These are phyloP conservation scores for Termitomyces sp. DNA, from an alignment of 768 basidiomycete species.

Conservation along the genomic window DNA sequence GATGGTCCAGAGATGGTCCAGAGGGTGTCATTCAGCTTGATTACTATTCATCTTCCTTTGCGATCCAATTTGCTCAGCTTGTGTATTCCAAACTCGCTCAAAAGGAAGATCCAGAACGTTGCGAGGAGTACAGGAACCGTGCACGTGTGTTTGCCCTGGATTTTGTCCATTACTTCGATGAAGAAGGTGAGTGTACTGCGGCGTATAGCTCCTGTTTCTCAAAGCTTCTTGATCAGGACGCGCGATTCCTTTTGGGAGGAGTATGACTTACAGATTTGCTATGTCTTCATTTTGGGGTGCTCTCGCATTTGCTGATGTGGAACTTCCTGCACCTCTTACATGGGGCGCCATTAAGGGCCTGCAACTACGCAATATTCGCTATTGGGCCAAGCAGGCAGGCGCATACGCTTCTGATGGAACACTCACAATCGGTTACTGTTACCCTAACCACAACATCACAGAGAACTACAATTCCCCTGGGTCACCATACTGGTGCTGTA, in stretches of 20 bases:
- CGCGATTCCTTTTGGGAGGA: slow-evolving; percentile 72
- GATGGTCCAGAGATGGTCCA: slow-evolving; percentile 77
- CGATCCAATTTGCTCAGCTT: slow-evolving; percentile 73
- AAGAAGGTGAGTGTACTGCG: slow-evolving; percentile 44
- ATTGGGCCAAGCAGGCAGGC: slow-evolving; percentile 63
- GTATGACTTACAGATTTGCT: slow-evolving; percentile 77
- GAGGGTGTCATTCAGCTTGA: slow-evolving; percentile 77
- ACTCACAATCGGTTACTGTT: slow-evolving; percentile 66
- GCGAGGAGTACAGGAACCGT: slow-evolving; percentile 61
- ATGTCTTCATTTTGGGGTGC: slow-evolving; percentile 81
- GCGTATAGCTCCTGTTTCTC: background rate
- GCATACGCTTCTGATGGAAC: slow-evolving; percentile 63
- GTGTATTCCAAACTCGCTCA: slow-evolving; percentile 66
- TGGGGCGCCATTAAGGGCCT: slow-evolving; percentile 77
- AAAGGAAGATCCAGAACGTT: slow-evolving; percentile 58
- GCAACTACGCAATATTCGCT: slow-evolving; percentile 68
- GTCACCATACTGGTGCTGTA: slow-evolving; percentile 81
- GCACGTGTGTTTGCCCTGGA: slow-evolving; percentile 63
- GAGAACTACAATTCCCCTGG: slow-evolving; percentile 81
- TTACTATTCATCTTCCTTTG: slow-evolving; percentile 78
- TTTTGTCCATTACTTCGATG: slow-evolving; percentile 74
- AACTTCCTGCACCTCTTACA: slow-evolving; percentile 63
- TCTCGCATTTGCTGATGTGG: slow-evolving; percentile 66
- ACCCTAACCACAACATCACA: slow-evolving; percentile 72
- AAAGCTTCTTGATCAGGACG: slow-evolving; percentile 42